Evolutionary conservation across 805 yeast species (phyloP).

Genomic region (Monosporozyma siamensis): DNA sequence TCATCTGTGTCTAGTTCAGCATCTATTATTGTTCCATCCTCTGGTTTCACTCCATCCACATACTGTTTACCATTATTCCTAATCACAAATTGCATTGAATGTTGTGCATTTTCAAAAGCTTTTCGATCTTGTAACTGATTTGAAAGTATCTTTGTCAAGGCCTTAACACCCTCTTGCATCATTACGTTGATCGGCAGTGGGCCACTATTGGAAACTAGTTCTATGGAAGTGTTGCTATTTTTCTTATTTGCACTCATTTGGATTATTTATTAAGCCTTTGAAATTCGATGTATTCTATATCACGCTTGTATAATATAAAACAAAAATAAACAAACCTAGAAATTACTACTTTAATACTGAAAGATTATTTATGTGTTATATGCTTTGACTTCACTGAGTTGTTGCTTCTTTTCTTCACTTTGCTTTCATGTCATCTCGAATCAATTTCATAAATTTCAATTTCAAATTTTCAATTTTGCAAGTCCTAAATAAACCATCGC

Average conservation of each 20-base stretch:
- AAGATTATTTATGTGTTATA: too few species aligned
- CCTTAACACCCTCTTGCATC: conserved; percentile 31
- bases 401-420: too few species aligned
- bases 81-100: conserved; percentile 20
- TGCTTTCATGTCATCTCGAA: too few species aligned
- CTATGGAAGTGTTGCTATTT: conserved; percentile 14
- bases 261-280: too few species aligned
- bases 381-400: too few species aligned
- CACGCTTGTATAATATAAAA: too few species aligned
- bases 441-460: too few species aligned
- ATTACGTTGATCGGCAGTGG: conserved; percentile 25
- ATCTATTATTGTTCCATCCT: neutral
- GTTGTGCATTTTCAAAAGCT: conserved; percentile 11
- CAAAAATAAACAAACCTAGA: too few species aligned
- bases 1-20: conserved; percentile 1
- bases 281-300: too few species aligned
- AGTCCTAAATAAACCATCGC: too few species aligned
- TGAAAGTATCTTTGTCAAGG: conserved; percentile 24
- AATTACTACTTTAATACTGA: too few species aligned
- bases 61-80: conserved; percentile 9
- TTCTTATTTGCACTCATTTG: neutral
- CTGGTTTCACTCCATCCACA: neutral
- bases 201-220: conserved; percentile 21
- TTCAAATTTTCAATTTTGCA: too few species aligned
- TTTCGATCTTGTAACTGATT: conserved; percentile 23